These are phyloP conservation scores for Wickerhamiella pararugosa DNA, from an alignment of 1,139 yeast genomes.

Conservation along the genomic window DNA sequence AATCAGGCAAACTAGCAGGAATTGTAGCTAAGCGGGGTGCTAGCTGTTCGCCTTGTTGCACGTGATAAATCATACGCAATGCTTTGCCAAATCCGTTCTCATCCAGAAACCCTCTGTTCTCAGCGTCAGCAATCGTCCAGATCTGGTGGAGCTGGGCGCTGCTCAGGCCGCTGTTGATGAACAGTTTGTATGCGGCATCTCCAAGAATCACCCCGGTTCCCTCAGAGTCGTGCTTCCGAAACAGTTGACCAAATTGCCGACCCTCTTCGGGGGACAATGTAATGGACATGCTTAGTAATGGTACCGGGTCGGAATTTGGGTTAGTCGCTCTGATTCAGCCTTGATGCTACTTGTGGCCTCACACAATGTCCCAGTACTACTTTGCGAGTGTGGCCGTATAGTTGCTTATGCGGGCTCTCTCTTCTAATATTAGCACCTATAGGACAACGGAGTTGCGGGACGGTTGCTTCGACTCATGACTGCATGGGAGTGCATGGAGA, in stretches of 20 bases:
- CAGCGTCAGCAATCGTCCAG: slow-evolving; percentile 84
- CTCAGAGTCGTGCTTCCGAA: slow-evolving; percentile 67
- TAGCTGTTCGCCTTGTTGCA: slow-evolving; percentile 50
- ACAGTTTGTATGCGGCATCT: slow-evolving; percentile 68
- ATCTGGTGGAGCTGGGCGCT: slow-evolving; percentile 71
- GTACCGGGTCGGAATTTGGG: too few relatives aligned
- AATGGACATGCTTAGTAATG: slow-evolving; percentile 8
- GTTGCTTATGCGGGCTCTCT: too few relatives aligned
- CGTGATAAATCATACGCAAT: slow-evolving; percentile 77
- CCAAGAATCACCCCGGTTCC: slow-evolving; percentile 77
- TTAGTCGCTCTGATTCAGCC: too few relatives aligned
- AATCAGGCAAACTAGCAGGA: slow-evolving; percentile 38
- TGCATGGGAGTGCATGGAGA: too few relatives aligned
- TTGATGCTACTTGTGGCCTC: too few relatives aligned
- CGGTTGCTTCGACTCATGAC: too few relatives aligned
- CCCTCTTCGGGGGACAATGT: slow-evolving; percentile 65
- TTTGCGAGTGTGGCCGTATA: too few relatives aligned
- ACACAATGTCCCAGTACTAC: too few relatives aligned
- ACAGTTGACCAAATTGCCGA: slow-evolving; percentile 53
- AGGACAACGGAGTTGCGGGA: too few relatives aligned
- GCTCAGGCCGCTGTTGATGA: slow-evolving; percentile 76
- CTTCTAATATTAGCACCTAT: too few relatives aligned
- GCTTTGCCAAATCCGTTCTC: slow-evolving; percentile 75
- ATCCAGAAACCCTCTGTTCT: slow-evolving; percentile 71
- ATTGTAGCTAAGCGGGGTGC: slow-evolving; percentile 25